phyloP scores from a whole-genome alignment of 2,329 filamentous ascomycete genomes.

The Colletotrichum truncatum region DNA sequence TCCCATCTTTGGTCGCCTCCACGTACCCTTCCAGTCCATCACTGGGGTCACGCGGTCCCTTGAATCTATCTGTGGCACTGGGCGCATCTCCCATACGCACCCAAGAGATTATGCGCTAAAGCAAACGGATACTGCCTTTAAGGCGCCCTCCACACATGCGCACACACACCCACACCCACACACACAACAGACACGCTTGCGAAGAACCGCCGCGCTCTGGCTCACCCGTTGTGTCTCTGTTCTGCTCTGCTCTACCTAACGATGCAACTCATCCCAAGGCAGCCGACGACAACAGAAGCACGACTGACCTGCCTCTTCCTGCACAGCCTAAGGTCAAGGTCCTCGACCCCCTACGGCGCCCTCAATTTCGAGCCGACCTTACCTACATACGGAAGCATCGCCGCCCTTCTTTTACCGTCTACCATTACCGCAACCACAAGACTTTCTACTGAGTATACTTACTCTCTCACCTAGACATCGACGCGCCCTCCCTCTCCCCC shows the following conservation, averaged over 20 bases:
- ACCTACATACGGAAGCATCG: not conserved
- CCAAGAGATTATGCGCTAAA: constrained; percentile 28
- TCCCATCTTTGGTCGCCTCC: constrained; percentile 3
- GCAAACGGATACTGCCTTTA: constrained; percentile 1
- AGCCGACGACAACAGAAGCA: not conserved
- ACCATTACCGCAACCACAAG: not conserved
- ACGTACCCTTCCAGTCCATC: constrained; percentile 4
- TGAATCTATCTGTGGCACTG: constrained; percentile 30
- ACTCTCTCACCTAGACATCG: not conserved
- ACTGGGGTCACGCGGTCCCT: constrained; percentile 28
- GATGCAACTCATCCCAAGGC: not conserved
- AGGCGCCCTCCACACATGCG: not conserved
- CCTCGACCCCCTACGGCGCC: not conserved
- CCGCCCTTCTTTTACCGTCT: not conserved
- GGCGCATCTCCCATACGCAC: constrained; percentile 17
- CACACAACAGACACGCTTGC: not conserved
- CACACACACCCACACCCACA: too few species aligned
- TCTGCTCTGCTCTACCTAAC: not conserved
- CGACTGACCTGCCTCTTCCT: not conserved
- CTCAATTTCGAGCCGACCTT: not conserved
- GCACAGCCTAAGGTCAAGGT: too few species aligned
- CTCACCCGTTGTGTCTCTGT: not conserved
- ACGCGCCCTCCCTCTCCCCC: not conserved
- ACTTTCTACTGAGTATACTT: not conserved
- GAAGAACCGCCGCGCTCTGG: not conserved